Base-by-base conservation (phyloP, 2,329 filamentous ascomycete species). In the Chaetothyriales sp. region DNA sequence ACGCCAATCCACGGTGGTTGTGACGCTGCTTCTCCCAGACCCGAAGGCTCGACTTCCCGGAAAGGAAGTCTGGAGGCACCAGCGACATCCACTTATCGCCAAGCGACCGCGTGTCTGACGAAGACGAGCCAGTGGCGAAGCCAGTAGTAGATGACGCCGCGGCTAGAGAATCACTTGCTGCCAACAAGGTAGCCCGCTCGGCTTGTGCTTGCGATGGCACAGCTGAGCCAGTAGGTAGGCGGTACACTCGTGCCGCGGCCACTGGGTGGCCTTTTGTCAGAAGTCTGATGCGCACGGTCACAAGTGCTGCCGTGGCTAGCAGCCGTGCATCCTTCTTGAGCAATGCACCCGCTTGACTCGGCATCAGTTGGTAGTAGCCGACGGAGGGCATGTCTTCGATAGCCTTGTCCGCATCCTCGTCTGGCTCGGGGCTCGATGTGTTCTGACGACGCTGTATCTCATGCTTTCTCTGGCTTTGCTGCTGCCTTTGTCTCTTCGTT, bases 161-260 rank as follows among this genome's bases (percentile, higher is more conserved):
- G 5, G 33, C 33, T 5, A 40, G 33, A 15, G 33, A 40, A 40
- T 40, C 33, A 40, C 33, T 4, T 15, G 5, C 33, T 5, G 33
- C 15, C 10, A 40, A 40, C 33, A 15, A 40, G 33, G 33, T 13
- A 15, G 33, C 2, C 15, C 4, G 33, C 15, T 40, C 10, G 13
- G 3, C 33, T 40, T 40, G 33, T 15, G 33, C 33, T 15, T 40
- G 33, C 10, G 33, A 15, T 2, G 33, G 13, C 13, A 40, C 33
- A 10, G 10, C 33, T 15, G 33, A 40, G 33, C 33, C 15, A 40
- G 10, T 19, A n/a, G 90, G 86, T 15, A 97, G 79, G 13, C 86
- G 82, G 68, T 97, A 98, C 58, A 97, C 82, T 37, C 92, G 80
- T 3, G 90, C 87, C 65, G 84, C 86, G 2, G 80, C 70, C 0